phyloP scores from a whole-genome alignment of 768 basidiomycete genomes.

The Wakefieldia striispora region DNA sequence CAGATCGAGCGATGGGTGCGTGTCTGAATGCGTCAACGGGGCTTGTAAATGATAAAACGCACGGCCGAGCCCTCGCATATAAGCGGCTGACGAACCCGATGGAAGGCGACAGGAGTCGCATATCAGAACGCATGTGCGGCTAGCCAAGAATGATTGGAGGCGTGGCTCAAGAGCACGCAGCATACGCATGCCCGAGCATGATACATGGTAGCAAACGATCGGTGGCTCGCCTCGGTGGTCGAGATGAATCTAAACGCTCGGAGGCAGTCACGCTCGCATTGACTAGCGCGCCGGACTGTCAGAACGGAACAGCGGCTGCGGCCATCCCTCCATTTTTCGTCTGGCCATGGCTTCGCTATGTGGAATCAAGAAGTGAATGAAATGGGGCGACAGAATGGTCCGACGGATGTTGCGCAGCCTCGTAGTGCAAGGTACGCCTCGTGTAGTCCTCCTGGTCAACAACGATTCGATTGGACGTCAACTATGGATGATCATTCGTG shows the following conservation, averaged over 20 bases:
- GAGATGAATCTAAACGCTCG: not conserved
- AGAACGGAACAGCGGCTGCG: not conserved
- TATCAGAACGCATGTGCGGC: slow-evolving; percentile 11
- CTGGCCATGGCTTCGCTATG: not conserved
- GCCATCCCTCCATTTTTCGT: not conserved
- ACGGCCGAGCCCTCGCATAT: slow-evolving; percentile 1
- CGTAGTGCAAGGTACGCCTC: slow-evolving; percentile 13
- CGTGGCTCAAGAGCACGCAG: slow-evolving; percentile 12
- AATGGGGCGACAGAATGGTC: slow-evolving; percentile 6
- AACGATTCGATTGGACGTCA: slow-evolving; percentile 4
- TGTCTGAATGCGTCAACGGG: slow-evolving; percentile 10
- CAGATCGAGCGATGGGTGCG: slow-evolving; percentile 8
- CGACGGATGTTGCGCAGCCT: slow-evolving; percentile 15
- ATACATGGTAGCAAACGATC: not conserved
- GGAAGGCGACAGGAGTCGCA: slow-evolving; percentile 16
- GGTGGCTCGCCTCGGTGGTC: not conserved
- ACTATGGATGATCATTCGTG: not conserved
- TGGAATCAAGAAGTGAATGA: slow-evolving; percentile 9
- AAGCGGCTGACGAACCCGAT: slow-evolving; percentile 17
- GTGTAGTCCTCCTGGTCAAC: slow-evolving; percentile 24
- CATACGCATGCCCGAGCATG: slow-evolving; percentile 6
- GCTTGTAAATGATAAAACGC: not conserved
- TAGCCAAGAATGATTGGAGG: slow-evolving; percentile 14
- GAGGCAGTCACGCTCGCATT: not conserved
- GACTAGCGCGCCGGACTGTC: not conserved